Base-by-base conservation (phyloP, 441 rosid genomes). In the Melastoma candidum region DNA sequence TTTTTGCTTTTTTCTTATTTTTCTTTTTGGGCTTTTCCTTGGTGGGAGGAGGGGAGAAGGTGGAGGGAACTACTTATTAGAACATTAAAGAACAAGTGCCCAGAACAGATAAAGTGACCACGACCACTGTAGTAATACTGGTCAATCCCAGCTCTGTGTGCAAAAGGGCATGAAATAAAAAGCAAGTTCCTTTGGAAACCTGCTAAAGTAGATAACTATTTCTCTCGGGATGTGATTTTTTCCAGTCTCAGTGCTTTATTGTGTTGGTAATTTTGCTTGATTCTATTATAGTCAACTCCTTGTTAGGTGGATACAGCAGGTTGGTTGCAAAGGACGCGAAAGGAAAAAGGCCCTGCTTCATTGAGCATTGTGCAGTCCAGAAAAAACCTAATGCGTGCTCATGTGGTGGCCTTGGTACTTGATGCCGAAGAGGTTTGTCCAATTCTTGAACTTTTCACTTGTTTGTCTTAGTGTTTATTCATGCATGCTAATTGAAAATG, bases 231-330 rank as follows among this genome's bases (percentile, higher is more conserved):
- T 51, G 26, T 36, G 41, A 51, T n/a, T 2, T 27, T n/a, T 51
- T 7, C 44, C 54, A 51, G 44, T 29, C 3, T 29, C 3, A 29
- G 36, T 29, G 36, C 36, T 29, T 29, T 29, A 29, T 29, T 29
- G 36, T 29, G 36, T 6, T 3, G 36, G 7, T 29, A 29, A 29
- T 29, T 17, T 29, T 29, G 36, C 36, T 3, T 29, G 36, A 29
- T 29, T 29, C 5, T 36, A 25, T 13, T 51, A 13, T 51, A 26
- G 12, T 12, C n/a, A 24, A 2, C 17, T 25, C 47, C 3, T 50
- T 49, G 50, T 53, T 69, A 88, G 98, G 97, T 88, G 60, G 97
- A 92, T 26, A 92, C 98, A 49, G 98, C 98, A 49, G 98, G 98
- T 32, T 92, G 97, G 98, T 70, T 92, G 75, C 89, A 88, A 64